phyloP scores from a whole-genome alignment of 139 green algal species.

The Astrephomene gubernaculifera region DNA sequence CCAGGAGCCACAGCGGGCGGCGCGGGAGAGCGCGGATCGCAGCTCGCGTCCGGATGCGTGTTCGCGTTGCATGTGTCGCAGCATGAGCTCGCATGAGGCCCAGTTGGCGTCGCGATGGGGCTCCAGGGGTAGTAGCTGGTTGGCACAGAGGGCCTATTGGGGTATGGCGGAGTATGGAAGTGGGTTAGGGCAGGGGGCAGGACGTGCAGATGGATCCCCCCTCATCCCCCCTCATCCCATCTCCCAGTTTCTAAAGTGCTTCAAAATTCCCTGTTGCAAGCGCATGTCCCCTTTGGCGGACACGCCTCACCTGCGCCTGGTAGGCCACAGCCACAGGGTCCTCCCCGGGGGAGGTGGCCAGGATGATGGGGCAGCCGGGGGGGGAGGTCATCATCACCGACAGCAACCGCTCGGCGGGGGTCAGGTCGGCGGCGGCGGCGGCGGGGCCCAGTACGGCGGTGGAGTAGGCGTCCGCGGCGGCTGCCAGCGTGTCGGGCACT shows the following conservation, averaged over 20 bases:
- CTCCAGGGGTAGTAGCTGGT: slow-evolving; percentile 18
- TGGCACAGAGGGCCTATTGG: not conserved
- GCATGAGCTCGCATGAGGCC: slow-evolving; percentile 15
- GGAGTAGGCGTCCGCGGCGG: slow-evolving; percentile 23
- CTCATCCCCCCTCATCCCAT: too few relatives aligned
- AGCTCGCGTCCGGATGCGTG: not conserved
- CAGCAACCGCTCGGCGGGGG: slow-evolving; percentile 47
- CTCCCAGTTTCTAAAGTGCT: too few relatives aligned
- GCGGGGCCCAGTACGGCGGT: slow-evolving; percentile 20
- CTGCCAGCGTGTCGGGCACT: slow-evolving; percentile 7
- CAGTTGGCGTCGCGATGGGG: slow-evolving; percentile 14
- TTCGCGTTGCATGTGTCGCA: slow-evolving; percentile 24
- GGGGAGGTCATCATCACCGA: slow-evolving; percentile 22
- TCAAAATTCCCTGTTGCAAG: too few relatives aligned
- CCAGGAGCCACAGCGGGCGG: slow-evolving; percentile 31
- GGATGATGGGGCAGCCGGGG: slow-evolving; percentile 24
- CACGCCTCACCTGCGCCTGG: slow-evolving; percentile 24
- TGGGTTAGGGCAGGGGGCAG: too few relatives aligned
- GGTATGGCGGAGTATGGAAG: too few relatives aligned
- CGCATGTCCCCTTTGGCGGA: not conserved
- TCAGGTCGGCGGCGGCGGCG: not conserved
- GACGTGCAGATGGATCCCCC: too few relatives aligned
- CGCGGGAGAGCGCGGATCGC: slow-evolving; percentile 6
- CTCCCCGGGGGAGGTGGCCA: slow-evolving; percentile 9
- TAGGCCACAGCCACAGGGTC: slow-evolving; percentile 38